These are phyloP conservation scores for Petasospora fabianii DNA, from an alignment of 1,139 yeast species.

Conservation along the genomic window DNA sequence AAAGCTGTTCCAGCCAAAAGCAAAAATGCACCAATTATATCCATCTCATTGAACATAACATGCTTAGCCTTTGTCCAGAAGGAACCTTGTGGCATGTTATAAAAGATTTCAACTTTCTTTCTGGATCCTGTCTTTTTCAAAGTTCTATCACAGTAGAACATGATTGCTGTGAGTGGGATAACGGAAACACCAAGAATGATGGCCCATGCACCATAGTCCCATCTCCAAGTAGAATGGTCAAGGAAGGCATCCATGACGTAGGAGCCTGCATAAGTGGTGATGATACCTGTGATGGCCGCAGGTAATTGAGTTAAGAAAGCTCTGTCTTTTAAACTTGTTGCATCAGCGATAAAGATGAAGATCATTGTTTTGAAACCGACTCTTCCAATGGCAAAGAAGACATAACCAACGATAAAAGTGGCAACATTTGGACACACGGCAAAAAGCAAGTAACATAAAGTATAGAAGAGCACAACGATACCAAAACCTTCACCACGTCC, in stretches of 20 bases:
- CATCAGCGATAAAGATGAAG: conserved; percentile 37
- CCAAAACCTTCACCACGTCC: conserved; percentile 39
- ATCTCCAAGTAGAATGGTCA: conserved; percentile 31
- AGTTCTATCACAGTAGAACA: conserved; percentile 29
- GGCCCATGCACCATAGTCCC: conserved; percentile 39
- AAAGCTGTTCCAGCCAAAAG: conserved; percentile 33
- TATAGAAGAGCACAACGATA: conserved; percentile 28
- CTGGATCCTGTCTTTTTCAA: conserved; percentile 25
- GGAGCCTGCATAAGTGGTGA: conserved; percentile 26
- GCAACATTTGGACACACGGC: conserved; percentile 31
- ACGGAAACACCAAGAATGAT: conserved; percentile 33
- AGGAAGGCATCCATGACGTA: conserved; percentile 24
- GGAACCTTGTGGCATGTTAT: conserved; percentile 16
- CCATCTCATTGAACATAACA: conserved; percentile 30
- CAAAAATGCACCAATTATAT: conserved; percentile 33
- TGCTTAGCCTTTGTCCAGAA: conserved; percentile 9
- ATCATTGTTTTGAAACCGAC: conserved; percentile 35
- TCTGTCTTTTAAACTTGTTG: conserved; percentile 34
- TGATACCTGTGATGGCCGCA: conserved; percentile 23
- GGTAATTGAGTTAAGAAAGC: conserved; percentile 35
- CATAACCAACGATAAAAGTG: conserved; percentile 32
- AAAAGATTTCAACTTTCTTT: conserved; percentile 13
- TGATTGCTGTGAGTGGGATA: conserved; percentile 30
- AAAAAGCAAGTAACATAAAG: conserved; percentile 31
- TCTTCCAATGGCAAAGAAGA: conserved; percentile 34